Conservation (phyloP, 2,329 filamentous ascomycete species). For the Diaporthe sp. region DNA sequence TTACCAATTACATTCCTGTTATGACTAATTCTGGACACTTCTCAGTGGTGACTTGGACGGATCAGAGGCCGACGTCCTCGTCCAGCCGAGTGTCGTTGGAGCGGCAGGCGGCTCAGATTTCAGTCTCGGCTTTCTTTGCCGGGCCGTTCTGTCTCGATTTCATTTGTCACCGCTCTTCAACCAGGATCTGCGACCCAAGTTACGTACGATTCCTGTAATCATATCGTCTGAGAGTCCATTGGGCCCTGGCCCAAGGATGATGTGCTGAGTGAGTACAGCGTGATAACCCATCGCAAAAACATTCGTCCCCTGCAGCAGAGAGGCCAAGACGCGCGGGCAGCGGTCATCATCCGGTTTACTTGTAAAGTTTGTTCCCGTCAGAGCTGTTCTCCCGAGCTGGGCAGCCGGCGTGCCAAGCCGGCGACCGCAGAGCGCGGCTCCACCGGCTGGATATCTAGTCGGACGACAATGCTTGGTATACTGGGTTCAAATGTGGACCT, state of each 20-base stretch:
- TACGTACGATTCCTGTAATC: slow-evolving; percentile 12
- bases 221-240: background rate
- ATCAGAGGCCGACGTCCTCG: background rate
- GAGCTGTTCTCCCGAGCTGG: background rate
- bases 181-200: slow-evolving; percentile 9
- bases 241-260: background rate
- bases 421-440: slow-evolving; percentile 29
- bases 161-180: slow-evolving; percentile 13
- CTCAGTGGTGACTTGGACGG: no score
- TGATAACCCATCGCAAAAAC: background rate
- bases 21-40: background rate
- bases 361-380: background rate
- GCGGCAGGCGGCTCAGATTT: slow-evolving; percentile 7
- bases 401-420: slow-evolving; percentile 25
- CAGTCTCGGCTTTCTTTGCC: slow-evolving; percentile 16
- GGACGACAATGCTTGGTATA: slow-evolving; percentile 5
- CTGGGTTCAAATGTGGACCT: slow-evolving; percentile 21
- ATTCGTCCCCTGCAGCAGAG: background rate
- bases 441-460: slow-evolving; percentile 31
- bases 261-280: background rate
- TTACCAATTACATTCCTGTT: background rate
- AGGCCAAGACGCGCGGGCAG: background rate
- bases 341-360: slow-evolving; percentile 18
- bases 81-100: background rate
- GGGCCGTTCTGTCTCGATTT: slow-evolving; percentile 1